These are phyloP conservation scores for Trichosanthes cucumerina DNA, from an alignment of 306 rosid species.

Conservation along the genomic window DNA sequence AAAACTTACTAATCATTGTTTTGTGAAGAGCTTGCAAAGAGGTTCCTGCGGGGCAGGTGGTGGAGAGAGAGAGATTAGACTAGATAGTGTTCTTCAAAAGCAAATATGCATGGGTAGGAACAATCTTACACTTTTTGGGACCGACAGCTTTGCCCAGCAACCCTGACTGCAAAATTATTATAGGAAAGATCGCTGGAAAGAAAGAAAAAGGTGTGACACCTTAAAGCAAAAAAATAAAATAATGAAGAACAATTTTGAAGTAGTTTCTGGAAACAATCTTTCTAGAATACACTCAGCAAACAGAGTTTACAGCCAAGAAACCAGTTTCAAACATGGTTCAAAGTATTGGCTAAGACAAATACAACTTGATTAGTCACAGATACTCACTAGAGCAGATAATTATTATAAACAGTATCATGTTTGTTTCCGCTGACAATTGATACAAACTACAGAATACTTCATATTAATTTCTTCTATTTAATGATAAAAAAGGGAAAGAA, in stretches of 20 bases:
- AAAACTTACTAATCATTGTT: conserved; percentile 36
- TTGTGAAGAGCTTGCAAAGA: conserved; percentile 38
- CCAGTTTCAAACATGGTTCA: background rate
- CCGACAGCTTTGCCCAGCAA: conserved; percentile 32
- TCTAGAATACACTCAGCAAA: background rate
- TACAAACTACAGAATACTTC: background rate
- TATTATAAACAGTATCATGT: background rate
- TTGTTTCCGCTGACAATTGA: background rate
- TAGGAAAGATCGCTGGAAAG: conserved; percentile 42
- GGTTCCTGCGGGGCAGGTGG: conserved; percentile 25
- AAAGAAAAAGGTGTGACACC: conserved; percentile 1
- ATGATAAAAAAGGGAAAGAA: background rate
- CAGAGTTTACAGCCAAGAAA: background rate
- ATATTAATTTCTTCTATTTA: background rate
- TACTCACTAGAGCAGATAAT: background rate
- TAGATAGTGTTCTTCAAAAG: background rate
- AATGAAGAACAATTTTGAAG: background rate
- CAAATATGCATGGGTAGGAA: background rate
- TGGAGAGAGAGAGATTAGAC: background rate
- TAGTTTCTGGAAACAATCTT: background rate
- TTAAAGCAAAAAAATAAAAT: background rate
- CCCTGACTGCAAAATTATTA: conserved; percentile 29
- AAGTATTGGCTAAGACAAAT: background rate
- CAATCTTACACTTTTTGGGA: conserved; percentile 38
- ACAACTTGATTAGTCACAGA: background rate